phyloP scores from a whole-genome alignment of 352 stramenopile species.

The Elongisporangium prolatum region DNA sequence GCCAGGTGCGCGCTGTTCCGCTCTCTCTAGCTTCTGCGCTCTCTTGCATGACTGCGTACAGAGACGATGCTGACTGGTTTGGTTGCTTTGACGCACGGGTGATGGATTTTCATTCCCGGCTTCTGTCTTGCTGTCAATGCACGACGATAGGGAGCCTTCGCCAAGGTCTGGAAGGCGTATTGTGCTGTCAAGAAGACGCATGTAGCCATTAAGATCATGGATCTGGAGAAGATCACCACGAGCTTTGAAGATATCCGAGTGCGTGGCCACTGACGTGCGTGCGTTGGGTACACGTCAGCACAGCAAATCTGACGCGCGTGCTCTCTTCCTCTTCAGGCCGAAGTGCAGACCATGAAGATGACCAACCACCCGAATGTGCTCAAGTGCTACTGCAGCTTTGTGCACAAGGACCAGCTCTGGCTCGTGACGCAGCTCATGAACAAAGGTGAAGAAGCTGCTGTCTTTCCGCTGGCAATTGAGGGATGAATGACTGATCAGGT shows the following conservation, averaged over 20 bases:
- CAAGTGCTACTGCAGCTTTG: conserved; percentile 97
- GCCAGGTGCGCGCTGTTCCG: conserved; percentile 48
- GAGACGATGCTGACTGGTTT: neutral
- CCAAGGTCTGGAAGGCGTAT: conserved; percentile 96
- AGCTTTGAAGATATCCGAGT: conserved; percentile 90
- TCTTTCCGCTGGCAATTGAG: too few relatives aligned
- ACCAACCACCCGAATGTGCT: conserved; percentile 98
- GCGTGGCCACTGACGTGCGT: conserved; percentile 6
- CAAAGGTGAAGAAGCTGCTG: conserved; percentile 66
- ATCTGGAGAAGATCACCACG: conserved; percentile 98
- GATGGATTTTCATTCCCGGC: neutral
- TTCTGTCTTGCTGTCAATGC: neutral
- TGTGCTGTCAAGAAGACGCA: conserved; percentile 84
- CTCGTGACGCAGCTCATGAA: conserved; percentile 99
- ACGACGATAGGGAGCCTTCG: conserved; percentile 92
- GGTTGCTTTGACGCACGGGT: neutral
- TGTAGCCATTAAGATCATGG: conserved; percentile 99
- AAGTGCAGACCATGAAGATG: conserved; percentile 99
- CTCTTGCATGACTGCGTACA: neutral
- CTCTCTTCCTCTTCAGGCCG: conserved; percentile 37
- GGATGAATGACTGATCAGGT: neutral
- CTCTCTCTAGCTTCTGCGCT: neutral
- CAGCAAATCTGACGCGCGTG: neutral
- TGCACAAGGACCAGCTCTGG: conserved; percentile 97
- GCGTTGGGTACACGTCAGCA: neutral